Percentiles rank a stretch among this genome's conserved stretches.
These are phyloP conservation scores for Fistulinella prunicolor DNA, from an alignment of 768 basidiomycete species.

Conservation along the genomic window DNA sequence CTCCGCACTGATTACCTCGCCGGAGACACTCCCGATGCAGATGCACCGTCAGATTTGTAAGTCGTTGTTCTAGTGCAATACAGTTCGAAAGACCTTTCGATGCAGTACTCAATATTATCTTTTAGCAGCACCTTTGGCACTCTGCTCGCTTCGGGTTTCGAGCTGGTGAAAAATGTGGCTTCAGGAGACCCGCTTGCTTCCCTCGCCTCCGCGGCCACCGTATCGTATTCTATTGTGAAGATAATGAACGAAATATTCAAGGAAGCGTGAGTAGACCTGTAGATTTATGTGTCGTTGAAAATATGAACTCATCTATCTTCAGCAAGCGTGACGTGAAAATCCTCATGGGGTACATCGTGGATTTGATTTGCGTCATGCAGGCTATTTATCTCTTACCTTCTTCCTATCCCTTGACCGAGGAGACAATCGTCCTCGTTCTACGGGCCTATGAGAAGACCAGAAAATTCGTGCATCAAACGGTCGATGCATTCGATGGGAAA, in stretches of 20 bases:
- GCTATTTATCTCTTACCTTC: constrained; percentile 3
- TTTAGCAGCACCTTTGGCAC: constrained; percentile 1
- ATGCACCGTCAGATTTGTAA: neutral
- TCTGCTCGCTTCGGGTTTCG: neutral
- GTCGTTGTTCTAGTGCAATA: too few species aligned
- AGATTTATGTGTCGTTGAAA: neutral
- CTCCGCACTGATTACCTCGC: constrained; percentile 6
- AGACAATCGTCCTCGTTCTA: neutral
- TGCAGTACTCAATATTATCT: too few species aligned
- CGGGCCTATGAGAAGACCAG: neutral
- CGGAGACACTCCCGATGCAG: neutral
- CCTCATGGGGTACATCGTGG: constrained; percentile 13
- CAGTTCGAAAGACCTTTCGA: too few species aligned
- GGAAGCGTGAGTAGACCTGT: constrained; percentile 8
- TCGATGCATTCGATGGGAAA: constrained; percentile 3
- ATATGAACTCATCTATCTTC: neutral
- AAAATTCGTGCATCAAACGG: neutral
- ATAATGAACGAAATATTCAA: neutral
- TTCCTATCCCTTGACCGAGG: neutral
- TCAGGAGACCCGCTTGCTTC: neutral
- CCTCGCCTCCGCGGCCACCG: neutral
- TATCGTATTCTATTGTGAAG: neutral
- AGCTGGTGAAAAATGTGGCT: neutral
- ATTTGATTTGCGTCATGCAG: constrained; percentile 19
- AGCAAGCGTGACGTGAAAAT: constrained; percentile 11